Conservation (phyloP, 306 rosid species). For the Acacia acuminata region DNA sequence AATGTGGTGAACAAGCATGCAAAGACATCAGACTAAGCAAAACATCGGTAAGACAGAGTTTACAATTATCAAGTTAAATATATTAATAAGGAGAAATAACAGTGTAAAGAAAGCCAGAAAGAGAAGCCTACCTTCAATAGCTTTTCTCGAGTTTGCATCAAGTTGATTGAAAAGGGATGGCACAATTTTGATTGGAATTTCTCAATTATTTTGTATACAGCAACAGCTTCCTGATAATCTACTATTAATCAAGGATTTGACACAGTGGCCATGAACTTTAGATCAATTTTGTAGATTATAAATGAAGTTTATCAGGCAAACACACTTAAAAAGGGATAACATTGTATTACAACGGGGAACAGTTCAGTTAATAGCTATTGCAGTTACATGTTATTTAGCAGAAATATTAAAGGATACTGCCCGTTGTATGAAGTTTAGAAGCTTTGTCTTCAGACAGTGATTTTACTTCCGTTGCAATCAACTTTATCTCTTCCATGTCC, state of each 20-base stretch:
- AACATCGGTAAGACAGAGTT: constrained; percentile 20
- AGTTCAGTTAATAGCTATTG: constrained; percentile 18
- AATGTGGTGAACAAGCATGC: constrained; percentile 10
- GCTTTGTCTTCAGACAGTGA: constrained; percentile 61
- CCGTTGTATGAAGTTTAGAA: constrained; percentile 35
- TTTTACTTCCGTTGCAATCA: constrained; percentile 60
- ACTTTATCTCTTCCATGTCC: constrained; percentile 68
- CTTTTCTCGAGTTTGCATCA: constrained; percentile 84
- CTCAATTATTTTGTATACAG: constrained; percentile 55
- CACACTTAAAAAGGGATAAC: constrained; percentile 4
- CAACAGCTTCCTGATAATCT: constrained; percentile 63
- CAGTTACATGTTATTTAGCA: constrained; percentile 24
- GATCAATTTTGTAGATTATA: constrained; percentile 11
- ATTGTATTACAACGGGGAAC: constrained; percentile 16
- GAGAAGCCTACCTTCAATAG: constrained; percentile 61
- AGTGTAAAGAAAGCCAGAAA: constrained; percentile 23
- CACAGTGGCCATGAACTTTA: constrained; percentile 26
- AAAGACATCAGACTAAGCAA: constrained; percentile 21
- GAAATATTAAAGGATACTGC: constrained; percentile 68
- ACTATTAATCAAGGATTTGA: constrained; percentile 58
- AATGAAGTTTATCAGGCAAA: neutral
- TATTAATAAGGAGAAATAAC: neutral
- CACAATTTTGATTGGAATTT: constrained; percentile 61
- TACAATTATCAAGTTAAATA: neutral
- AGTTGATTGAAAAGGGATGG: constrained; percentile 66